Conservation (phyloP, 352 stramenopile species). For the Pythium aphanidermatum region DNA sequence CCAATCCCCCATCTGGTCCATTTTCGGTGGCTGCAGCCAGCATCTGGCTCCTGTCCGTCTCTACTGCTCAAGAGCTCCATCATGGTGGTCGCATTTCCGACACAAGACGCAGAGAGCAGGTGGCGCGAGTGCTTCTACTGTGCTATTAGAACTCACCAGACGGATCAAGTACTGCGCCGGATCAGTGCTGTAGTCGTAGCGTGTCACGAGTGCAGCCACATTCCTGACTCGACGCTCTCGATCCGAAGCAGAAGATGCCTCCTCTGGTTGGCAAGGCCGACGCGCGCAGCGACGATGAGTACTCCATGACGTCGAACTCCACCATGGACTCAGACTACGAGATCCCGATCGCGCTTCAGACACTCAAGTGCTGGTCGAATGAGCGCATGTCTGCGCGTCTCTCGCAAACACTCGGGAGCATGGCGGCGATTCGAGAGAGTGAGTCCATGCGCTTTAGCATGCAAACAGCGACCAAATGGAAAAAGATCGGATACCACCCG, state of each 20-base stretch:
- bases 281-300: slow-evolving; percentile 39
- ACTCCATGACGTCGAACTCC: slow-evolving; percentile 71
- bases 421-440: slow-evolving; percentile 68
- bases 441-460: slow-evolving; percentile 79
- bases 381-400: slow-evolving; percentile 62
- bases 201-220: too few species aligned
- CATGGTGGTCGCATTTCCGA: too few species aligned
- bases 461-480: slow-evolving; percentile 74
- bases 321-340: slow-evolving; percentile 85
- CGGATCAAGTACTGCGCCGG: too few species aligned
- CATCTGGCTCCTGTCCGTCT: slow-evolving; percentile 16
- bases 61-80: slow-evolving; percentile 1
- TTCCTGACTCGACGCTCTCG: too few species aligned
- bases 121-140: too few species aligned
- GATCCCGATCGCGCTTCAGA: slow-evolving; percentile 62
- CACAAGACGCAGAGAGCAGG: too few species aligned
- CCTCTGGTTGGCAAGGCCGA: slow-evolving; percentile 15
- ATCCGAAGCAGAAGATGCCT: slow-evolving; percentile 1
- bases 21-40: slow-evolving; percentile 11
- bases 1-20: background rate
- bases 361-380: slow-evolving; percentile 54
- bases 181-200: too few species aligned
- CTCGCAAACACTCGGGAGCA: slow-evolving; percentile 47
- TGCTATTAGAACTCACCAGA: too few species aligned
- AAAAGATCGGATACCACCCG: slow-evolving; percentile 77